phyloP scores from a whole-genome alignment of 2,329 filamentous ascomycete species.

The Cercospora sp. region DNA sequence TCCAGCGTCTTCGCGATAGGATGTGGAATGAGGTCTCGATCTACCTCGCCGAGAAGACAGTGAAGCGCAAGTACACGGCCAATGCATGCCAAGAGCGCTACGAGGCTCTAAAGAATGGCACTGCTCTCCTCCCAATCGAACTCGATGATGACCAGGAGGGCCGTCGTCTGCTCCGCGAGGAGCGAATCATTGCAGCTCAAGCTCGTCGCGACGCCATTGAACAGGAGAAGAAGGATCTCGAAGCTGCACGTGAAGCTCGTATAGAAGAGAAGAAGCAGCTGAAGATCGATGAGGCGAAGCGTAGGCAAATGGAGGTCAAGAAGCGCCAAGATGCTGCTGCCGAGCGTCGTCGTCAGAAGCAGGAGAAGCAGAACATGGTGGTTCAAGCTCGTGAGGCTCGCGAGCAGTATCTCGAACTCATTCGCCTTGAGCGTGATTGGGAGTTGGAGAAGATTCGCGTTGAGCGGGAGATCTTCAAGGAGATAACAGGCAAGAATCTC shows the following conservation, averaged over 20 bases:
- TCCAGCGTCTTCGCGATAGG: conserved; percentile 44
- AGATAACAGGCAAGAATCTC: conserved; percentile 25
- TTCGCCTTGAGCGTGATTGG: conserved; percentile 28
- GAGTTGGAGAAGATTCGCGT: conserved; percentile 20
- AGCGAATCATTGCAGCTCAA: conserved; percentile 34
- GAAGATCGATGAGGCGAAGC: conserved; percentile 16
- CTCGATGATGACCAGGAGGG: conserved; percentile 44
- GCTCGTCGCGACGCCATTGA: conserved; percentile 28
- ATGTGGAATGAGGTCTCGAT: conserved; percentile 43
- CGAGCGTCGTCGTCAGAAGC: conserved; percentile 21
- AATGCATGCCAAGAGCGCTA: conserved; percentile 50
- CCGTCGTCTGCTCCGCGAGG: conserved; percentile 39
- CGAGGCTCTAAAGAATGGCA: conserved; percentile 44
- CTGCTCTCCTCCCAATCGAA: conserved; percentile 48
- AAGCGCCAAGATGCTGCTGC: conserved; percentile 21
- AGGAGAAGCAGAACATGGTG: conserved; percentile 21
- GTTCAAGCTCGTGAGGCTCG: conserved; percentile 13
- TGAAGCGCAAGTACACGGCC: conserved; percentile 45
- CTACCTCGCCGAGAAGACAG: conserved; percentile 43
- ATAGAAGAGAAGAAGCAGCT: conserved; percentile 22
- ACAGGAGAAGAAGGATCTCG: conserved; percentile 16
- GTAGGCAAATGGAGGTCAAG: conserved; percentile 11
- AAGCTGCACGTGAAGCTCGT: conserved; percentile 26
- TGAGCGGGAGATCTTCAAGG: conserved; percentile 26
- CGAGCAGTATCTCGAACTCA: conserved; percentile 11